A percentile compares a stretch with the other conserved stretches of the same genome.
These are phyloP conservation scores for Penicillium sp. DNA, from an alignment of 2,329 filamentous ascomycete genomes.

Conservation along the genomic window DNA sequence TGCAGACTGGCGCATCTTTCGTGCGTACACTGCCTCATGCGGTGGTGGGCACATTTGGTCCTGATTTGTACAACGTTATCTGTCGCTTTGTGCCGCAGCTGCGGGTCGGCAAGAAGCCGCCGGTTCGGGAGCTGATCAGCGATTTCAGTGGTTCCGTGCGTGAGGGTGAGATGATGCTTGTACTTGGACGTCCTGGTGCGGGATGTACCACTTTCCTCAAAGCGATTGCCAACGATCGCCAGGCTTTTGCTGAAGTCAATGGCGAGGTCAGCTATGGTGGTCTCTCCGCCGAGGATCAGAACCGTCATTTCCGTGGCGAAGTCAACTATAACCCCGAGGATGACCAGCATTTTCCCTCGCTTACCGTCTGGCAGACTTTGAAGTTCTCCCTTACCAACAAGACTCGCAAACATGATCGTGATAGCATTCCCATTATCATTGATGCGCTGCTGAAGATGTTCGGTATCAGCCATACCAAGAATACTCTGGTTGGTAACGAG, in stretches of 20 bases:
- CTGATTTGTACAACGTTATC: conserved; percentile 70
- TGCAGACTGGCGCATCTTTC: conserved; percentile 65
- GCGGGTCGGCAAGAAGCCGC: conserved; percentile 49
- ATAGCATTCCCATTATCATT: conserved; percentile 67
- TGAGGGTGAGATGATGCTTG: conserved; percentile 71
- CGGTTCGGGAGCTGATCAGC: conserved; percentile 59
- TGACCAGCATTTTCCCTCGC: conserved; percentile 69
- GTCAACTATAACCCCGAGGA: conserved; percentile 79
- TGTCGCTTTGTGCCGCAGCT: conserved; percentile 55
- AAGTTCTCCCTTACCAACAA: conserved; percentile 74
- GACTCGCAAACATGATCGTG: conserved; percentile 65
- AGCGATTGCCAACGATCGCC: conserved; percentile 69
- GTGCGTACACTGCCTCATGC: conserved; percentile 73
- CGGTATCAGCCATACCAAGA: conserved; percentile 71
- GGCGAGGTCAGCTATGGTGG: conserved; percentile 73
- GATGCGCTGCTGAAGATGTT: conserved; percentile 74
- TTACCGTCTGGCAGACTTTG: conserved; percentile 77
- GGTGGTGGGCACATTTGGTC: conserved; percentile 75
- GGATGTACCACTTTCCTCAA: conserved; percentile 79
- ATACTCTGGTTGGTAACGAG: conserved; percentile 75
- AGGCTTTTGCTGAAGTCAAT: conserved; percentile 63
- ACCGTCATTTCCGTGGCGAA: conserved; percentile 70
- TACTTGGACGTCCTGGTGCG: conserved; percentile 70
- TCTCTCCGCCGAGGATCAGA: conserved; percentile 66
- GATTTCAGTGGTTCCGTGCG: conserved; percentile 68